Base-by-base conservation (phyloP, 148 eudicot species). In the Heliamphora exappendiculata region DNA sequence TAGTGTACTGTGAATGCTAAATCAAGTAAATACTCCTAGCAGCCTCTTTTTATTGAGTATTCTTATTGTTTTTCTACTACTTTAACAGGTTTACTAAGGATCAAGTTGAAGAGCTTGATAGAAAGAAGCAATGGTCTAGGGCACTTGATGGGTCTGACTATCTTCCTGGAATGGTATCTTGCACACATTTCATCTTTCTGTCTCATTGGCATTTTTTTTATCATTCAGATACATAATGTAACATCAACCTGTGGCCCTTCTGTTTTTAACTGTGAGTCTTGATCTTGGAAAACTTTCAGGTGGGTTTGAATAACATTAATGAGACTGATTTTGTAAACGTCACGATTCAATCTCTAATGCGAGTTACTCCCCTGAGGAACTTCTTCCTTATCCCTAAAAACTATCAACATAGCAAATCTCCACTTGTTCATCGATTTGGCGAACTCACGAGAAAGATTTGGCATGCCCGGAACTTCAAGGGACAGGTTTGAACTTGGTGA, bases 61-160 rank as follows among this genome's bases (percentile, higher is more conserved):
- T 60, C 36, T 73, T 64, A n/a, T 20, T 24, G 28, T 73, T 80
- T 37, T 75, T 20, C 22, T 62, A 55, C 59, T 9, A 33, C 65
- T 58, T 49, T 42, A 66, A 45, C 77, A 91, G 98, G 87, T 88
- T 95, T 78, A 67, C 74, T 28, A 82, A 67, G 78, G 87, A 83
- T 22, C 96, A 95, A 80, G 96, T 95, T 81, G 83, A 79, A 41
- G 88, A 85, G 76, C 74, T 92, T 84, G 97, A 95, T 76, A 86
- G 71, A 79, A 91, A 86, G 80, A 88, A 85, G 80, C 91, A 88
- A 49, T 93, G 97, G 99, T 86, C 99, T 39, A 88, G 97, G 81
- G 99, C 99, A 74, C 97, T 94, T 87, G 97, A 95, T 91, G 99
- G 97, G 19, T 92, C 97, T 37, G 94, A 95, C 79, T 95, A 95